Evolutionary conservation across 1,284 basidiomycete genomes (phyloP).

Genomic region (Cryptococcus sp.): DNA sequence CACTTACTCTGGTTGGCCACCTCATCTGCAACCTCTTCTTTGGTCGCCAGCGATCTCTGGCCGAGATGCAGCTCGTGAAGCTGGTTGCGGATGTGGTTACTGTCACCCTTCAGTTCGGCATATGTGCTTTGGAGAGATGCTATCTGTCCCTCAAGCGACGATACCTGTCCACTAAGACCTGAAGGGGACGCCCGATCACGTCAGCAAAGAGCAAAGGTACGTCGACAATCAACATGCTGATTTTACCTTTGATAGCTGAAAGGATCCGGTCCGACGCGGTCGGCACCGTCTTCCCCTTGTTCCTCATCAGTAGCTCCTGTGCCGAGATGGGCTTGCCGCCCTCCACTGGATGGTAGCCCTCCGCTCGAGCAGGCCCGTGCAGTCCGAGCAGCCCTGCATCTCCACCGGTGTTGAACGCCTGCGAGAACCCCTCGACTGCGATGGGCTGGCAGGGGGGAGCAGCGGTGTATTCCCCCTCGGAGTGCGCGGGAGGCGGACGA

Average conservation of each 20-base stretch:
- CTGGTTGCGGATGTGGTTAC: conserved; percentile 25
- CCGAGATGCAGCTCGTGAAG: conserved; percentile 28
- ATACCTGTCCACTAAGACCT: no score
- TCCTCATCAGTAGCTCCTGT: background rate
- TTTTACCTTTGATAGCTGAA: background rate
- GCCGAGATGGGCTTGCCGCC: background rate
- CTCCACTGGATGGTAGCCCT: no score
- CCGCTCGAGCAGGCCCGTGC: no score
- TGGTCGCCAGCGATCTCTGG: conserved; percentile 27
- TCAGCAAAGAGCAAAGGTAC: no score
- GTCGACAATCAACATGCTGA: no score
- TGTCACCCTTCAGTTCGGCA: conserved; percentile 3
- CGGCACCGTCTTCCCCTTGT: background rate
- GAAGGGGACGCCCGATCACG: no score
- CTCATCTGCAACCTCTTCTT: conserved; percentile 33
- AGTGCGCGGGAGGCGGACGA: no score
- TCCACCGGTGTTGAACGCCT: no score
- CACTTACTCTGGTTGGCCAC: conserved; percentile 26
- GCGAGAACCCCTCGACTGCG: no score
- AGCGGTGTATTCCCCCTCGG: no score
- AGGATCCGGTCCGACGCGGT: conserved; percentile 1
- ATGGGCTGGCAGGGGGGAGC: no score
- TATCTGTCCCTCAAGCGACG: background rate
- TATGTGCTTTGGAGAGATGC: conserved; percentile 1
- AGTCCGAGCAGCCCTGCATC: no score